A percentile compares a stretch with the other conserved stretches of the same genome.
Evolutionary conservation across 495 filamentous ascomycete species (phyloP).

Genomic region (Rostrohypoxylon terebratum): DNA sequence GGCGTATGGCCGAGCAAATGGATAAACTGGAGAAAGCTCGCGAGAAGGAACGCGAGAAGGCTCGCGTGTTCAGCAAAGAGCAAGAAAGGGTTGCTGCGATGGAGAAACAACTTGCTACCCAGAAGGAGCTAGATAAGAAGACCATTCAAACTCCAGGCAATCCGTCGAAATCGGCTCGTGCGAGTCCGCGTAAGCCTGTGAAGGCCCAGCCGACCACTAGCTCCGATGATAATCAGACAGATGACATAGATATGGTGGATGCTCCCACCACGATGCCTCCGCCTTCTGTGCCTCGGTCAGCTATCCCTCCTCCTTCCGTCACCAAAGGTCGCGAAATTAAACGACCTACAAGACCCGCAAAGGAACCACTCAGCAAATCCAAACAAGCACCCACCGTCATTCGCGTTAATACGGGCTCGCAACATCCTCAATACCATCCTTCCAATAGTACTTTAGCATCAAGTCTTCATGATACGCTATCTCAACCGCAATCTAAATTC

Average conservation of each 20-base stretch:
- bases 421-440: slow-evolving; percentile 67
- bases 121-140: slow-evolving; percentile 58
- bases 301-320: slow-evolving; percentile 57
- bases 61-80: slow-evolving; percentile 71
- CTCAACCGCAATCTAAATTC: slow-evolving; percentile 62
- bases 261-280: slow-evolving; percentile 65
- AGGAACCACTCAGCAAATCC: slow-evolving; percentile 71
- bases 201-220: slow-evolving; percentile 57
- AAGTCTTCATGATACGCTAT: slow-evolving; percentile 70
- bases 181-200: slow-evolving; percentile 60
- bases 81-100: slow-evolving; percentile 64
- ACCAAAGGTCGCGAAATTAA: slow-evolving; percentile 68
- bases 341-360: slow-evolving; percentile 76
- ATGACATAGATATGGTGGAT: slow-evolving; percentile 64
- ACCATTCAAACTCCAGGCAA: slow-evolving; percentile 51
- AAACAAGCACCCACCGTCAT: slow-evolving; percentile 85
- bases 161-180: slow-evolving; percentile 57
- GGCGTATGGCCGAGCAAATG: slow-evolving; percentile 61
- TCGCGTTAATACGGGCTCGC: slow-evolving; percentile 79
- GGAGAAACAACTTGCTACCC: slow-evolving; percentile 58
- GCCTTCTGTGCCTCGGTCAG: slow-evolving; percentile 65
- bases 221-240: slow-evolving; percentile 53
- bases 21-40: slow-evolving; percentile 67
- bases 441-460: slow-evolving; percentile 68
- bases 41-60: slow-evolving; percentile 71